Conservation (phyloP, 2,329 filamentous ascomycete genomes). For the Aotearoamyces nothofagi region DNA sequence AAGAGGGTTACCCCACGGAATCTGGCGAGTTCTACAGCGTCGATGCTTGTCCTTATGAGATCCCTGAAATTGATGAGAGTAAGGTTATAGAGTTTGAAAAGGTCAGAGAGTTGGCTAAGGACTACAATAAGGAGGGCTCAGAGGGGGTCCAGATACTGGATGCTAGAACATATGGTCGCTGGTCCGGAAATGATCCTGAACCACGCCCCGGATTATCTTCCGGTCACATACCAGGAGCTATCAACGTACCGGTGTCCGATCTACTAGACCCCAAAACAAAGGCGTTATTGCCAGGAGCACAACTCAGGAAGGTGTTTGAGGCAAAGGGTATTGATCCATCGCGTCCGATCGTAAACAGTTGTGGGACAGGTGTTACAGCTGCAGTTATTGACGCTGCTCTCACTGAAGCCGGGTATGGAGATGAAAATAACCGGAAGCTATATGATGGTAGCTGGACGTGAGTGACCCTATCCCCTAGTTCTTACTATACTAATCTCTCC, state of each 20-base stretch:
- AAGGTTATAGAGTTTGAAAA: slow-evolving; percentile 73
- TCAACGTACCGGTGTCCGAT: slow-evolving; percentile 65
- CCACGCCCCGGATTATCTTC: slow-evolving; percentile 74
- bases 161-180: slow-evolving; percentile 66
- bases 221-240: slow-evolving; percentile 82
- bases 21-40: slow-evolving; percentile 58
- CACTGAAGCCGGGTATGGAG: slow-evolving; percentile 60
- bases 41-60: slow-evolving; percentile 49
- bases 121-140: slow-evolving; percentile 67
- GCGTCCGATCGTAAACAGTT: slow-evolving; percentile 74
- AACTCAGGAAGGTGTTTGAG: slow-evolving; percentile 63
- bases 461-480: slow-evolving; percentile 25
- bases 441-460: slow-evolving; percentile 98
- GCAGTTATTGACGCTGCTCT: slow-evolving; percentile 81
- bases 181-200: slow-evolving; percentile 70
- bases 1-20: slow-evolving; percentile 68
- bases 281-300: slow-evolving; percentile 54
- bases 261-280: slow-evolving; percentile 76
- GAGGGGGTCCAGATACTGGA: slow-evolving; percentile 82
- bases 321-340: slow-evolving; percentile 64
- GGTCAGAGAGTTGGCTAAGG: slow-evolving; percentile 60
- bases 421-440: slow-evolving; percentile 50
- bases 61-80: slow-evolving; percentile 37
- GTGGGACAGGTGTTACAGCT: slow-evolving; percentile 89
- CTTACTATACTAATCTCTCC: slow-evolving; percentile 4